Evolutionary conservation across 371 early-diverging fungal genomes (phyloP).

Genomic region (Mortierella sp.): DNA sequence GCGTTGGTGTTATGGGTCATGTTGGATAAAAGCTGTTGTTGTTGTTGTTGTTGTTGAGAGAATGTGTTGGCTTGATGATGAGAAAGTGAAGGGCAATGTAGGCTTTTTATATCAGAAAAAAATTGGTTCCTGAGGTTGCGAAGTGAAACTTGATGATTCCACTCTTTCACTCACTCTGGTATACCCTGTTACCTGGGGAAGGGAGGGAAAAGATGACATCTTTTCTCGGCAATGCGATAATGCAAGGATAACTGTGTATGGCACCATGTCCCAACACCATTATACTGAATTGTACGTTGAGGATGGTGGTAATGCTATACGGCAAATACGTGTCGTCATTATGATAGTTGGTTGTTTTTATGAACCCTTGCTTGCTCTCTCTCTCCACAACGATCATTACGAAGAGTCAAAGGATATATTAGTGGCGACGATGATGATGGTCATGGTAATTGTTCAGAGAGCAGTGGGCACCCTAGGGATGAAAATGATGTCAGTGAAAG

Average conservation of each 20-base stretch:
- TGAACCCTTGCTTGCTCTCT: neutral
- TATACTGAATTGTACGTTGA: neutral
- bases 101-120: constrained; percentile 3
- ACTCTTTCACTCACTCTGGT: neutral
- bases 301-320: neutral
- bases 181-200: neutral
- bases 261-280: neutral
- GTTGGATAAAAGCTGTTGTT: neutral
- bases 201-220: neutral
- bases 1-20: constrained; percentile 14
- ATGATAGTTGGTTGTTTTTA: neutral
- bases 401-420: neutral
- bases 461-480: neutral
- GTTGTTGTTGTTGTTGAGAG: constrained; percentile 1
- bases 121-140: neutral
- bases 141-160: constrained; percentile 4
- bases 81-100: neutral
- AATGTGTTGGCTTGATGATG: neutral
- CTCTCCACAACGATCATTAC: neutral
- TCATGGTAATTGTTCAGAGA: neutral
- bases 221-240: neutral
- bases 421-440: neutral
- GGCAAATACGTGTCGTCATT: constrained; percentile 15
- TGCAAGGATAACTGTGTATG: neutral
- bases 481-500: neutral